A percentile compares a stretch with the other conserved stretches of the same genome.
These are phyloP conservation scores for Leccinum incarnatum DNA, from an alignment of 768 basidiomycete species.

Conservation along the genomic window DNA sequence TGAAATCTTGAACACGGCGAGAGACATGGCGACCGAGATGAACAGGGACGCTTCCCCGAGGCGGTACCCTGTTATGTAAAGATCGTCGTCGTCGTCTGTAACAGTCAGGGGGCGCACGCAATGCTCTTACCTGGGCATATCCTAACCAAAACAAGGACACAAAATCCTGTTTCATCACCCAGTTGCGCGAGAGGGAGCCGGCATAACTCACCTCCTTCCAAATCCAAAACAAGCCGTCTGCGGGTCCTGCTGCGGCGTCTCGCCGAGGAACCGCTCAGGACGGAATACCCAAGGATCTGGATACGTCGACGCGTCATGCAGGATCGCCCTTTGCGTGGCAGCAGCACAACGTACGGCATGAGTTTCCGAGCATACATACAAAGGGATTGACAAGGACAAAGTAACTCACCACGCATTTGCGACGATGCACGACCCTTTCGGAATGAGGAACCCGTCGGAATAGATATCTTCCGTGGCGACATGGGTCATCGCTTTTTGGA, in stretches of 20 bases:
- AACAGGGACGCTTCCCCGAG: conserved; percentile 32
- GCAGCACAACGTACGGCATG: not conserved
- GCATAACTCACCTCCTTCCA: conserved; percentile 26
- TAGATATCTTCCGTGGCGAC: conserved; percentile 21
- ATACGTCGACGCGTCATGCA: conserved; percentile 45
- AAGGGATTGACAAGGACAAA: not conserved
- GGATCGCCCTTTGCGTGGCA: conserved; percentile 39
- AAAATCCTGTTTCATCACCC: not conserved
- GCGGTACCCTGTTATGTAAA: conserved; percentile 21
- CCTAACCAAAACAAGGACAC: not conserved
- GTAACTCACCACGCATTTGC: conserved; percentile 26
- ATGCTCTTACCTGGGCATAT: conserved; percentile 19
- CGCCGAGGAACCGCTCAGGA: conserved; percentile 35
- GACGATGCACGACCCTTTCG: conserved; percentile 23
- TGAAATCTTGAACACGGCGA: conserved; percentile 45
- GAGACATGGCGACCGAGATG: conserved; percentile 32
- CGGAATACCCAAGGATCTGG: conserved; percentile 31
- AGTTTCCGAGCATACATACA: not conserved
- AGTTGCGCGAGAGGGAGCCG: not conserved
- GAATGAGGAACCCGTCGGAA: conserved; percentile 15
- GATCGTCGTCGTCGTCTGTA: not conserved
- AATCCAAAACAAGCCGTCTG: conserved; percentile 24
- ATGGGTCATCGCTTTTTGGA: conserved; percentile 13
- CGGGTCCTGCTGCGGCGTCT: conserved; percentile 18
- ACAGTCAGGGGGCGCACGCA: not conserved